A percentile compares a stretch with the other conserved stretches of the same genome.
Evolutionary conservation across 306 rosid species (phyloP).

Genomic region (Fragaria ananassa): DNA sequence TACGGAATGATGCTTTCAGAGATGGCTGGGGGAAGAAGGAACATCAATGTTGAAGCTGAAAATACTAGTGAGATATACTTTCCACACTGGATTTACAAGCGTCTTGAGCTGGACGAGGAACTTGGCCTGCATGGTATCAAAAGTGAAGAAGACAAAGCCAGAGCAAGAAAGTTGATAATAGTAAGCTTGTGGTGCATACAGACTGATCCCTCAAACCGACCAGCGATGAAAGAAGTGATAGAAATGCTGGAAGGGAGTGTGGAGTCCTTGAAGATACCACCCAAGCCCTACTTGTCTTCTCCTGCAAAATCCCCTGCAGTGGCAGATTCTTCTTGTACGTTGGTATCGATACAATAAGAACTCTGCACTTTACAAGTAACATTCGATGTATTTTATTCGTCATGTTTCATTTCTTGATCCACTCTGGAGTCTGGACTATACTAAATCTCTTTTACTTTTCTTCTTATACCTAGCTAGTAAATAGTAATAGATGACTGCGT

Average conservation of each 20-base stretch:
- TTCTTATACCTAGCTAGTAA: no score
- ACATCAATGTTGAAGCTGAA: slow-evolving; percentile 6
- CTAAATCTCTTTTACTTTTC: no score
- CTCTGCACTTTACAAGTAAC: no score
- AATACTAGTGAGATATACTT: slow-evolving; percentile 32
- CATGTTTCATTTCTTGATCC: no score
- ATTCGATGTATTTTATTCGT: no score
- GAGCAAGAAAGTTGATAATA: slow-evolving; percentile 21
- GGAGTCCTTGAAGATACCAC: slow-evolving; percentile 23
- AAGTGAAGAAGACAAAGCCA: slow-evolving; percentile 20
- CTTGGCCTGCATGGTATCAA: slow-evolving; percentile 11
- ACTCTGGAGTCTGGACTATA: no score
- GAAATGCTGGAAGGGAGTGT: slow-evolving; percentile 39
- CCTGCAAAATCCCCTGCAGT: no score
- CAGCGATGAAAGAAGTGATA: slow-evolving; percentile 24
- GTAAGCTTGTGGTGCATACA: slow-evolving; percentile 42
- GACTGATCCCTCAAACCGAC: slow-evolving; percentile 18
- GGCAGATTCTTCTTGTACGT: no score
- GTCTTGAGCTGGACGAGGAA: slow-evolving; percentile 18
- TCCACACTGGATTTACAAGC: slow-evolving; percentile 39
- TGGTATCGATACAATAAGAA: no score
- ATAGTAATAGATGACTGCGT: no score
- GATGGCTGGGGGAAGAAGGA: slow-evolving; percentile 33
- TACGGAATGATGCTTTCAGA: slow-evolving; percentile 36
- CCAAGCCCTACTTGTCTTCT: neutral